Evolutionary conservation across 371 early-diverging fungal genomes (phyloP), one percentile per base, ranked within the genome.

Genomic region (Entomophthora muscae): DNA sequence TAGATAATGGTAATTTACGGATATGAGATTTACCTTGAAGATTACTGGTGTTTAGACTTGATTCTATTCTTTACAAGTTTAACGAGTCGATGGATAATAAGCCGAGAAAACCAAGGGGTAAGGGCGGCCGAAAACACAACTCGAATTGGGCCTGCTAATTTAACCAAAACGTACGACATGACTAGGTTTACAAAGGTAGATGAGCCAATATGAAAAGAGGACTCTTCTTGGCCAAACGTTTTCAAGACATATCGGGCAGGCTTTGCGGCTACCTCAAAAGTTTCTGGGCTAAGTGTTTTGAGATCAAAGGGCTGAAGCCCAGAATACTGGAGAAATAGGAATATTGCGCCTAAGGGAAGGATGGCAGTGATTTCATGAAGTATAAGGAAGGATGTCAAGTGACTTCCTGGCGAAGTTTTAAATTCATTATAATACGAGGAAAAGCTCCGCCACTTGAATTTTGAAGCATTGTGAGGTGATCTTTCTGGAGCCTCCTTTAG

Each of bases 311-410:
- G 63, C 26, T 73, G 70, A 21, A 92, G 72, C 21, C 70, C 64
- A 66, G 79, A 86, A 71, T 90, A 94, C 22, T 89, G 70, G 10
- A 85, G 63, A 17, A 42, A 42, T 17, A 42, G 5, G 17, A 42
- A 42, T 42, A 42, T 42, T 10, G 42, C 42, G 0, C 85, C 84
- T 30, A 92, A 72, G 3, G 93, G 95, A 0, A 85, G 73, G 56
- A 94, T 72, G 12, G 93, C 95, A 0, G 95, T 94, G 2, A 90
- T 60, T 72, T 94, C 93, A 71, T 94, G 95, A 24, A 94, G 77
- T 12, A 91, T 66, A 1, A 83, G 81, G 72, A 94, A 94, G 1
- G 90, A 75, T 13, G 83, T 78, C 53, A 91, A 69, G 71, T 91
- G 85, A 53, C 86, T 83, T 30, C 81, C 88, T 0, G 93, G 92